These are phyloP conservation scores for Chenopodium quinoa DNA, from an alignment of 148 eudicot species.

Conservation along the genomic window DNA sequence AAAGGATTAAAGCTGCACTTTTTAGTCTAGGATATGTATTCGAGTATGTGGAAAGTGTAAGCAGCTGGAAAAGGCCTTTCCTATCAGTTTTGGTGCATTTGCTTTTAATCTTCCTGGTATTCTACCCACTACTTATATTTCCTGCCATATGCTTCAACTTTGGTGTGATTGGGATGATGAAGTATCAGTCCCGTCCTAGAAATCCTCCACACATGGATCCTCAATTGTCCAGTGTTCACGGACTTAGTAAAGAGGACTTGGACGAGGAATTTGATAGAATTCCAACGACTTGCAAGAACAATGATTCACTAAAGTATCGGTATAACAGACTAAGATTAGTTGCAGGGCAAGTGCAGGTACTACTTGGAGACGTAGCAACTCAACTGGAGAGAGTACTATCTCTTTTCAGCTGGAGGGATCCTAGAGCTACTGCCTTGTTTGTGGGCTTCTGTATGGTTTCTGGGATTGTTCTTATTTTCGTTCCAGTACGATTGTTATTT, in stretches of 20 bases:
- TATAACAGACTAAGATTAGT: conserved; percentile 35
- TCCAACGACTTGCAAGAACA: conserved; percentile 30
- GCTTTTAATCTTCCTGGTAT: conserved; percentile 19
- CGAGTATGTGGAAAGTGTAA: conserved; percentile 2
- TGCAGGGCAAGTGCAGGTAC: conserved; percentile 33
- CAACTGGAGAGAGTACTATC: conserved; percentile 41
- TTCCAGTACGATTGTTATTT: conserved; percentile 14
- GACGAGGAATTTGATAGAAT: conserved; percentile 44
- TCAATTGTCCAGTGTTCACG: conserved; percentile 26
- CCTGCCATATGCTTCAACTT: conserved; percentile 24
- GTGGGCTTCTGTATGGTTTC: conserved; percentile 23
- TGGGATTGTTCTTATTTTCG: conserved; percentile 21
- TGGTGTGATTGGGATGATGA: conserved; percentile 27
- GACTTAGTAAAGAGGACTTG: conserved; percentile 22
- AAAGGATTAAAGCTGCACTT: conserved; percentile 22
- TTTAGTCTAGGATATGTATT: not conserved
- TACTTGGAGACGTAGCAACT: conserved; percentile 39
- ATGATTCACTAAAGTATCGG: conserved; percentile 25
- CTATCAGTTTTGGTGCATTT: conserved; percentile 20
- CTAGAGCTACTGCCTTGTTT: conserved; percentile 44
- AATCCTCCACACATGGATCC: conserved; percentile 41
- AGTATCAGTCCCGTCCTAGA: conserved; percentile 32
- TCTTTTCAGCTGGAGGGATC: conserved; percentile 44
- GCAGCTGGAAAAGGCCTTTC: conserved; percentile 35
- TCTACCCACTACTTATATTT: conserved; percentile 27